Evolutionary conservation across 306 rosid species (phyloP).

Genomic region (Boehmeria nivea): DNA sequence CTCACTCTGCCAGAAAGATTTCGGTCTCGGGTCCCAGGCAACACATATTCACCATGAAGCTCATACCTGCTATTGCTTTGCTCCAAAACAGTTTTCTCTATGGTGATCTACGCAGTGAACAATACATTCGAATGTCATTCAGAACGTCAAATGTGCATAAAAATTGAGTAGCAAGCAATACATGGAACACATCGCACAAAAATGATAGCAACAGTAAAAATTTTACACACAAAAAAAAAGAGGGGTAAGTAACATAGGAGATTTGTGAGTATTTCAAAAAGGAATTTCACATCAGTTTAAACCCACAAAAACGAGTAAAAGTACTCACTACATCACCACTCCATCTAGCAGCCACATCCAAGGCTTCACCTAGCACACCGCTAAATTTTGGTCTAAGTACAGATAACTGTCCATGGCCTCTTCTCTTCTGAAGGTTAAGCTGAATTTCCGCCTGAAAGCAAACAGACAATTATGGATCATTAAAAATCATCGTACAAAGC

Average conservation of each 20-base stretch:
- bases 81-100: conserved; percentile 81
- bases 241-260: not conserved
- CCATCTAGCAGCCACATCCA: conserved; percentile 95
- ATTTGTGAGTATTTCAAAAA: not conserved
- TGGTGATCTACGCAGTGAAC: conserved; percentile 60
- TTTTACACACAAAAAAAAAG: not conserved
- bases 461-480: conserved; percentile 16
- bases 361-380: conserved; percentile 89
- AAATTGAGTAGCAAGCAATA: conserved; percentile 2
- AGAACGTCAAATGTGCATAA: no score
- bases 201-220: not conserved
- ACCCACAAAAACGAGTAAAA: conserved; percentile 1
- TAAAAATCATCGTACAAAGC: conserved; percentile 6
- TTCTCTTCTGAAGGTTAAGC: conserved; percentile 83
- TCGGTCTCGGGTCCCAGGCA: conserved; percentile 68
- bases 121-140: conserved; percentile 8
- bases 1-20: conserved; percentile 46
- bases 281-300: conserved; percentile 5
- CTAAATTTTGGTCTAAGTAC: conserved; percentile 81
- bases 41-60: conserved; percentile 94
- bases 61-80: conserved; percentile 85
- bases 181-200: not conserved
- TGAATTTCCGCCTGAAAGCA: conserved; percentile 81
- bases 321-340: conserved; percentile 96
- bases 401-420: conserved; percentile 89